A percentile compares a stretch with the other conserved stretches of the same genome.
These are phyloP conservation scores for Apiospora rasikravindrae DNA, from an alignment of 2,329 filamentous ascomycete genomes.

Conservation along the genomic window DNA sequence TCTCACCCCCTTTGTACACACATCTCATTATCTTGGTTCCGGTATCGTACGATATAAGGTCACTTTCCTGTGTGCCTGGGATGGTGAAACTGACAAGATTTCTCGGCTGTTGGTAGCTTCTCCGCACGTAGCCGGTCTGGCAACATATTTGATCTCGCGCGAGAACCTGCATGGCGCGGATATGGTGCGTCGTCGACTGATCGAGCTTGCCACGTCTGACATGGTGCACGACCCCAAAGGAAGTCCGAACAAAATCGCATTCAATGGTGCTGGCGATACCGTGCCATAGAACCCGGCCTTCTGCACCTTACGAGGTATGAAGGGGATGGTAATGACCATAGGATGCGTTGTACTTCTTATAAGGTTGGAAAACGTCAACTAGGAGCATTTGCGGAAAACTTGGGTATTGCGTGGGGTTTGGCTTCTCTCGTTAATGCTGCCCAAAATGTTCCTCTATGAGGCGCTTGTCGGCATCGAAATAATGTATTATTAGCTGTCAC, in stretches of 20 bases:
- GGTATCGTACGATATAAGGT: neutral
- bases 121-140: slow-evolving; percentile 35
- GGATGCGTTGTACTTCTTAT: neutral
- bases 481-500: neutral
- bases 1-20: neutral
- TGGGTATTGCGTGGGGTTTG: neutral
- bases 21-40: neutral
- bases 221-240: slow-evolving; percentile 31
- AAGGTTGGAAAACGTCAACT: neutral
- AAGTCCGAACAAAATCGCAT: slow-evolving; percentile 35
- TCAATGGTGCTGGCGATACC: slow-evolving; percentile 31
- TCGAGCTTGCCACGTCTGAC: slow-evolving; percentile 29
- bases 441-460: too few species aligned
- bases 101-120: slow-evolving; percentile 22
- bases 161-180: slow-evolving; percentile 28
- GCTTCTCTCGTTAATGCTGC: neutral
- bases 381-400: neutral
- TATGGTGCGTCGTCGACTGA: slow-evolving; percentile 27
- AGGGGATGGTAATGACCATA: neutral
- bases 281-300: neutral
- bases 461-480: neutral
- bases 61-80: neutral
- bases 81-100: neutral
- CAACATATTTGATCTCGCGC: slow-evolving; percentile 34
- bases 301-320: neutral